Percentiles rank a stretch among this genome's conserved stretches.
Conservation (phyloP, 1,139 yeast genomes). For the Blastobotrys malaysiensis region DNA sequence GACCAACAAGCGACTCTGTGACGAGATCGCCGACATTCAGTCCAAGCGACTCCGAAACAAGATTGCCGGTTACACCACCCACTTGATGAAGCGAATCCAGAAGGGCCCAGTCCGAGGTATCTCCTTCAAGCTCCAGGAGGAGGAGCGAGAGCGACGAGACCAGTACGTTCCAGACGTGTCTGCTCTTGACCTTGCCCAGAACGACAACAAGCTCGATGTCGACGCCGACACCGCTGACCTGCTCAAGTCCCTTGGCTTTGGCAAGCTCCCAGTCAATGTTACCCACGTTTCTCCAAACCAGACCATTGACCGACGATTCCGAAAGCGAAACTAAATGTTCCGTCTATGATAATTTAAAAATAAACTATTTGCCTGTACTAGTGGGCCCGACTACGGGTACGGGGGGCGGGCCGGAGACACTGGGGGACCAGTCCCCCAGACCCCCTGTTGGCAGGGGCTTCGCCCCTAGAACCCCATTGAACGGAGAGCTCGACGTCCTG, state of each 20-base stretch:
- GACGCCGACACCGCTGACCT: conserved; percentile 97
- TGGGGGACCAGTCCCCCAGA: no score
- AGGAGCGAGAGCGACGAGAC: conserved; percentile 99
- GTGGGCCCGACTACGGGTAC: no score
- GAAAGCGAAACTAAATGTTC: conserved; percentile 72
- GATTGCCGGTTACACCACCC: conserved; percentile 99
- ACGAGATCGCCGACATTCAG: conserved; percentile 98
- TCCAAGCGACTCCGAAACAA: conserved; percentile 99
- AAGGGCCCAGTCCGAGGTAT: conserved; percentile 99
- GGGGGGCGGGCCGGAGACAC: no score
- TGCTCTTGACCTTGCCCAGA: conserved; percentile 97
- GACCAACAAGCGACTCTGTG: conserved; percentile 99
- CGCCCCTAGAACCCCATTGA: no score
- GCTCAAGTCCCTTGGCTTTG: conserved; percentile 92
- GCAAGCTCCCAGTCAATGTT: conserved; percentile 83
- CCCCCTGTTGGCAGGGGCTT: no score
- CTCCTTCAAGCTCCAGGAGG: conserved; percentile 99
- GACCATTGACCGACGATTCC: conserved; percentile 88
- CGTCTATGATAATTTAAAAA: conserved; percentile 3
- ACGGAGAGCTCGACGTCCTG: no score
- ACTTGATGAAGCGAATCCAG: conserved; percentile 99
- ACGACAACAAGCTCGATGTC: conserved; percentile 94
- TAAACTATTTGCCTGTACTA: not conserved
- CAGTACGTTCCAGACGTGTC: conserved; percentile 99
- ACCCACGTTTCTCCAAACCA: conserved; percentile 91